Evolutionary conservation across 129 eudicot species (phyloP), one percentile per base, ranked within the genome.

Genomic region (Pseudognaphalium luteoalbum): DNA sequence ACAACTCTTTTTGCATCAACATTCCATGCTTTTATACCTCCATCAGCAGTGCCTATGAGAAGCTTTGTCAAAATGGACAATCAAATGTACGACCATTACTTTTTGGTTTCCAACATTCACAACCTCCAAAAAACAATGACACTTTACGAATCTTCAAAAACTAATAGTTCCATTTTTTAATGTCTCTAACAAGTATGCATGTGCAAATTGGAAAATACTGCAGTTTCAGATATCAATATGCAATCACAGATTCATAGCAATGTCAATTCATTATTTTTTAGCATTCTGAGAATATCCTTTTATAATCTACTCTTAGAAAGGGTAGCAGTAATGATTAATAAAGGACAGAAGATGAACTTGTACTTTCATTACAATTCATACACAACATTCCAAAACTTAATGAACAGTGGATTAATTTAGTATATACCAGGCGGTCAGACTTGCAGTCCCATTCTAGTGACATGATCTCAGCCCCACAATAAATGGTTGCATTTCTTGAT

Each of bases 401-500:
- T 32, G 34, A 59, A 25, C 28, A 59, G 21, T 2, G 29, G 12
- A 14, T 42, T 41, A 25, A 34, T 34, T 56, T 74, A 47, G 86
- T 76, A 57, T 76, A 57, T 87, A 95, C 97, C 99, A 95, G 71
- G 15, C 99, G 94, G 83, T 95, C 99, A 74, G 97, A 95, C 86
- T 95, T 95, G 85, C 96, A 95, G 63, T 95, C 99, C 97, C 99
- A 95, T 83, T 95, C 99, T 50, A 95, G 97, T 60, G 99, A 91
- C 89, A 83, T 85, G 81, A 95, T 79, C 89, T 95, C 97, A 16
- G 99, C 94, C 68, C 99, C 99, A 82, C 96, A 95, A 80, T 95
- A 95, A 72, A 95, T 95, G 44, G 99, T 91, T 66, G 99, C 99
- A 80, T 91, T 95, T 79, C 96, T 91, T 81, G 99, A 91, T 79